Conservation (phyloP, 2,329 filamentous ascomycete species). For the Aspergillus sp. region DNA sequence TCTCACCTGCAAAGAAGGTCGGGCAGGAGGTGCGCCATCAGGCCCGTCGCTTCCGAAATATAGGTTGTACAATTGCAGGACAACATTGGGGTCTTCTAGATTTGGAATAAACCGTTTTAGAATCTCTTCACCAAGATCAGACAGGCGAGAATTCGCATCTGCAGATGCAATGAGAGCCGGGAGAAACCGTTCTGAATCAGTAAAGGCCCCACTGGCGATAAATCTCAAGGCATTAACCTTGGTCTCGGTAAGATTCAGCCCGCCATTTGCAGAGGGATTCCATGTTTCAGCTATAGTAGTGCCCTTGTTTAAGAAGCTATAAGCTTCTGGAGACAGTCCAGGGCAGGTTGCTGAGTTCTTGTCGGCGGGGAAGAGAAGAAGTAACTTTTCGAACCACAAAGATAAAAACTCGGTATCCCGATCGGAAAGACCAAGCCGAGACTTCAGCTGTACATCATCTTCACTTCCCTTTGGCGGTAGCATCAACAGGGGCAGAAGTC, state of each 20-base stretch:
- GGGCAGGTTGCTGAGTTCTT: constrained; percentile 44
- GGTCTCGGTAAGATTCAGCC: constrained; percentile 63
- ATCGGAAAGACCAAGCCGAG: constrained; percentile 61
- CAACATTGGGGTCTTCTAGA: constrained; percentile 62
- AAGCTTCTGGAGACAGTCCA: constrained; percentile 62
- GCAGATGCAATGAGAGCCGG: constrained; percentile 79
- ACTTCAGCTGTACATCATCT: constrained; percentile 67
- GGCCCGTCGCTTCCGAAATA: constrained; percentile 60
- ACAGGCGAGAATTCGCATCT: constrained; percentile 74
- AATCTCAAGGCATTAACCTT: constrained; percentile 67
- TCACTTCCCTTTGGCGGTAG: constrained; percentile 72
- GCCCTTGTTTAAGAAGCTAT: constrained; percentile 65
- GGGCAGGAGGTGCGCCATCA: constrained; percentile 44
- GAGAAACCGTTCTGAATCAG: constrained; percentile 74
- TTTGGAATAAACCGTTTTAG: constrained; percentile 69
- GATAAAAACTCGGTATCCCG: constrained; percentile 72
- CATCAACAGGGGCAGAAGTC: constrained; percentile 62
- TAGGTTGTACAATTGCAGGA: constrained; percentile 64
- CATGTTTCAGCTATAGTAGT: constrained; percentile 47
- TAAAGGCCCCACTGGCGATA: constrained; percentile 80
- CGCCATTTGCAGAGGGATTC: constrained; percentile 55
- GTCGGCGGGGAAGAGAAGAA: constrained; percentile 60
- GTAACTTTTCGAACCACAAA: constrained; percentile 68
- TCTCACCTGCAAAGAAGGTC: constrained; percentile 69
- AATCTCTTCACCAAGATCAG: constrained; percentile 81